These are phyloP conservation scores for Quercus bicolor DNA, from an alignment of 306 rosid species.

Conservation along the genomic window DNA sequence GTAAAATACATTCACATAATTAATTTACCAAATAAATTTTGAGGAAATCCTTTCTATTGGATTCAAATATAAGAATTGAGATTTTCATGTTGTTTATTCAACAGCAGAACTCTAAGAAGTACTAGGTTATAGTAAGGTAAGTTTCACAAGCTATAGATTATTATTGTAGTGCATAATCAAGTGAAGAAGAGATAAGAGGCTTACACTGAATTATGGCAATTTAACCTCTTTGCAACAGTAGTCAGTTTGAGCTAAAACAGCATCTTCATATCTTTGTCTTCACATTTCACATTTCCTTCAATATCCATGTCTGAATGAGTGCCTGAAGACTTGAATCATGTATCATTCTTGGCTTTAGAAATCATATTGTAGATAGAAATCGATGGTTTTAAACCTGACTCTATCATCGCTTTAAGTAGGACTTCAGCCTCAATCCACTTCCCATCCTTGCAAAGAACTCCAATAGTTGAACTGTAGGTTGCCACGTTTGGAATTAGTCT, in stretches of 20 bases:
- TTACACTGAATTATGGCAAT: neutral
- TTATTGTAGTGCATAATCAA: neutral
- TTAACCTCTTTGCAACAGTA: neutral
- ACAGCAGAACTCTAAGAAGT: neutral
- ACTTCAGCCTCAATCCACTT: constrained; percentile 63
- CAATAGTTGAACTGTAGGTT: constrained; percentile 55
- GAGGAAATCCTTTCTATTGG: too few relatives aligned
- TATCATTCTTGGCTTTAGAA: constrained; percentile 21
- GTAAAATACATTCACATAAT: too few relatives aligned
- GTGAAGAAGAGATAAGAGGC: neutral
- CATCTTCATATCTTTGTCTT: neutral
- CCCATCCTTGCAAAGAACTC: constrained; percentile 57
- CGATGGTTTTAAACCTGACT: constrained; percentile 48
- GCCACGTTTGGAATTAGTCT: constrained; percentile 68
- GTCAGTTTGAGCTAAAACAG: neutral
- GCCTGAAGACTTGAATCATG: neutral
- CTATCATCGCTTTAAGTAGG: constrained; percentile 44
- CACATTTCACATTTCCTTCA: neutral
- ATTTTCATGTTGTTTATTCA: neutral
- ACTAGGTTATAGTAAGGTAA: neutral
- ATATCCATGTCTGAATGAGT: neutral
- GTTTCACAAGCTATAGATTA: neutral
- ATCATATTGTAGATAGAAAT: constrained; percentile 45
- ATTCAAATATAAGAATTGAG: too few relatives aligned
- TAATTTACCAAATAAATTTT: too few relatives aligned